phyloP scores from a whole-genome alignment of 805 yeast genomes.

The Metschnikowia cubensis region DNA sequence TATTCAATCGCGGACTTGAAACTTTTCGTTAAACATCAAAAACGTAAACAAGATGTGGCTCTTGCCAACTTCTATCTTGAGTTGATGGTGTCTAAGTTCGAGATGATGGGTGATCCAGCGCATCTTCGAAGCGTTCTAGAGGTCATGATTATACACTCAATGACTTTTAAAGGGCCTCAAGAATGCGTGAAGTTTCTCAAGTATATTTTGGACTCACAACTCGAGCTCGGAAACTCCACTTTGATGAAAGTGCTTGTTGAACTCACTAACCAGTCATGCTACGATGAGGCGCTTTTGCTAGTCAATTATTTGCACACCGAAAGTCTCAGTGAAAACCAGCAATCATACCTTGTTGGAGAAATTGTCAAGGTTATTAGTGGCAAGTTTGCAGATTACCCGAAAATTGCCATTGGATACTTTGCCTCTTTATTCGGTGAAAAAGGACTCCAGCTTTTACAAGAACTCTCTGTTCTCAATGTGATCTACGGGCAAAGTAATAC shows the following conservation, averaged over 20 bases:
- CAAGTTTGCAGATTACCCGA: constrained; percentile 30
- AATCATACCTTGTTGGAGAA: constrained; percentile 23
- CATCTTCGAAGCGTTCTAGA: constrained; percentile 25
- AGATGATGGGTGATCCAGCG: constrained; percentile 10
- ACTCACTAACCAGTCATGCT: constrained; percentile 26
- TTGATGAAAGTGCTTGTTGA: constrained; percentile 27
- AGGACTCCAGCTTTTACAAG: constrained; percentile 23
- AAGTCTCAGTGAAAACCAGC: constrained; percentile 16
- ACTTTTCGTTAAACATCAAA: constrained; percentile 21
- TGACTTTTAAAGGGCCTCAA: constrained; percentile 36
- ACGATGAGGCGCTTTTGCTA: constrained; percentile 32
- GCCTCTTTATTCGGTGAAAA: constrained; percentile 23
- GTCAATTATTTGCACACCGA: constrained; percentile 30
- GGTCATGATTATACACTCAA: constrained; percentile 29
- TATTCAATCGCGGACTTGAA: constrained; percentile 27
- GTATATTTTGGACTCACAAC: constrained; percentile 27
- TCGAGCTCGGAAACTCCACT: constrained; percentile 23
- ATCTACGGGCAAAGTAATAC: constrained; percentile 22
- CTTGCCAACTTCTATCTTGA: constrained; percentile 33
- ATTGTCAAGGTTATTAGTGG: constrained; percentile 28
- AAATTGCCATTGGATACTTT: constrained; percentile 35
- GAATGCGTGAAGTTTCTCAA: constrained; percentile 29
- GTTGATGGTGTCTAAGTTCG: constrained; percentile 36
- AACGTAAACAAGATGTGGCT: constrained; percentile 26
- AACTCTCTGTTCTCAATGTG: constrained; percentile 24